Conservation (phyloP, 2,329 filamentous ascomycete genomes). For the Trichoderma cornu-damae region DNA sequence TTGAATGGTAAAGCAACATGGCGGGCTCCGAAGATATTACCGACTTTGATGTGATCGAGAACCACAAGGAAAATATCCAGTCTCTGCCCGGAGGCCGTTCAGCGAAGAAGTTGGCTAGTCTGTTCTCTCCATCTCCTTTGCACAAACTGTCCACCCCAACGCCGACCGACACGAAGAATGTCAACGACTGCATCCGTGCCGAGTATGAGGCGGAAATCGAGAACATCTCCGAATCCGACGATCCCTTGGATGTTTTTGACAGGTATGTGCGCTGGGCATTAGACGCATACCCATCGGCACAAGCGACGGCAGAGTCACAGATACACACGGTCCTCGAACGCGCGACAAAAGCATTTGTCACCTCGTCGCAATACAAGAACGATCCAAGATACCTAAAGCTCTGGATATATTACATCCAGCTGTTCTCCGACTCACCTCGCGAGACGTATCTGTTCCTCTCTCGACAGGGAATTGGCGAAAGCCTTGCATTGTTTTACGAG, state of each 20-base stretch:
- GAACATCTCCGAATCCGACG: conserved; percentile 78
- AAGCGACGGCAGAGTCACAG: conserved; percentile 87
- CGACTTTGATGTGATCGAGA: conserved; percentile 89
- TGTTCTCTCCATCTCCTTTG: conserved; percentile 64
- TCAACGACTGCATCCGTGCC: conserved; percentile 73
- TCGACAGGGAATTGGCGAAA: conserved; percentile 80
- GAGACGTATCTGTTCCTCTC: conserved; percentile 91
- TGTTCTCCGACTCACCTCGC: conserved; percentile 88
- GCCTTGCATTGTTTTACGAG: conserved; percentile 88
- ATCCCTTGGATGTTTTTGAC: conserved; percentile 92
- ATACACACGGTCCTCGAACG: conserved; percentile 84
- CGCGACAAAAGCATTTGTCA: conserved; percentile 83
- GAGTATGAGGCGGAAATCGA: conserved; percentile 83
- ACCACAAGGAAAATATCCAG: conserved; percentile 97
- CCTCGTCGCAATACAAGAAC: conserved; percentile 85
- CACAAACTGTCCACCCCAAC: conserved; percentile 57
- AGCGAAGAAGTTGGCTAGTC: conserved; percentile 78
- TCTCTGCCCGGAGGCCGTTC: conserved; percentile 82
- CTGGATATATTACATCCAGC: conserved; percentile 89
- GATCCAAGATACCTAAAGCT: conserved; percentile 89
- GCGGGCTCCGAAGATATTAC: conserved; percentile 50
- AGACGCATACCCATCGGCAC: conserved; percentile 88
- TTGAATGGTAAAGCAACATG: conserved; percentile 38
- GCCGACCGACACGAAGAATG: conserved; percentile 66
- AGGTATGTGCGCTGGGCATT: conserved; percentile 96